phyloP scores from a whole-genome alignment of 768 basidiomycete species.

The Lactifluus pinguis region DNA sequence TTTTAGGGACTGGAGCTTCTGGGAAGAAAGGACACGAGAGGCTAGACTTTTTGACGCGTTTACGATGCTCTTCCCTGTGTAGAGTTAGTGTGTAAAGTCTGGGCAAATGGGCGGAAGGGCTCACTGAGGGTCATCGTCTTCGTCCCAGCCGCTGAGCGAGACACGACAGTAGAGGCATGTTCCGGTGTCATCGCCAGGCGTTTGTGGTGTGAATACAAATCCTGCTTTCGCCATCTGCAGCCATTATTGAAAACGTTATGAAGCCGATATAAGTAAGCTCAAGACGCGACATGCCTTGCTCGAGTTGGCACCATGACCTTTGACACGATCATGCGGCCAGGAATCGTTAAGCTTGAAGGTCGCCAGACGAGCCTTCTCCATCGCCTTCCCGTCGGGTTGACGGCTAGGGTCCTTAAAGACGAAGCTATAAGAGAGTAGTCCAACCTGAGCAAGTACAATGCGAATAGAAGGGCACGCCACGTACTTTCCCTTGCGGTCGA shows the following conservation, averaged over 20 bases:
- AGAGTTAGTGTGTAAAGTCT: conserved; percentile 3
- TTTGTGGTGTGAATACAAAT: conserved; percentile 70
- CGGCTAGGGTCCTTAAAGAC: conserved; percentile 49
- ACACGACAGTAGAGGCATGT: conserved; percentile 81
- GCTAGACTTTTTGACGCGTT: conserved; percentile 45
- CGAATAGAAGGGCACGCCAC: conserved; percentile 19
- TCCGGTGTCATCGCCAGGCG: conserved; percentile 64
- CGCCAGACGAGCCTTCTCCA: conserved; percentile 65
- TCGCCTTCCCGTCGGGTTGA: conserved; percentile 52
- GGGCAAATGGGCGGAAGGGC: conserved; percentile 24
- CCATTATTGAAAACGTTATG: not conserved
- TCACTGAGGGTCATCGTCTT: conserved; percentile 79
- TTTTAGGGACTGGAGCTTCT: conserved; percentile 14
- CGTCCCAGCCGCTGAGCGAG: conserved; percentile 79
- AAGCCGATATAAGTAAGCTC: not conserved
- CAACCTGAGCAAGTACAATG: not conserved
- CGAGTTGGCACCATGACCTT: conserved; percentile 61
- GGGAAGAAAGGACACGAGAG: conserved; percentile 37
- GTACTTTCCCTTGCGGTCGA: conserved; percentile 49
- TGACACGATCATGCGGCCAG: conserved; percentile 62
- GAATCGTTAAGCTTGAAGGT: conserved; percentile 47
- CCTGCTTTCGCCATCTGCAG: conserved; percentile 82
- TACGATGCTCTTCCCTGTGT: conserved; percentile 65
- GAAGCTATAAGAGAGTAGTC: conserved; percentile 36
- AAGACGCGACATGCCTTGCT: conserved; percentile 42